Base-by-base conservation (phyloP, 805 yeast species). In the Candida michaelii region DNA sequence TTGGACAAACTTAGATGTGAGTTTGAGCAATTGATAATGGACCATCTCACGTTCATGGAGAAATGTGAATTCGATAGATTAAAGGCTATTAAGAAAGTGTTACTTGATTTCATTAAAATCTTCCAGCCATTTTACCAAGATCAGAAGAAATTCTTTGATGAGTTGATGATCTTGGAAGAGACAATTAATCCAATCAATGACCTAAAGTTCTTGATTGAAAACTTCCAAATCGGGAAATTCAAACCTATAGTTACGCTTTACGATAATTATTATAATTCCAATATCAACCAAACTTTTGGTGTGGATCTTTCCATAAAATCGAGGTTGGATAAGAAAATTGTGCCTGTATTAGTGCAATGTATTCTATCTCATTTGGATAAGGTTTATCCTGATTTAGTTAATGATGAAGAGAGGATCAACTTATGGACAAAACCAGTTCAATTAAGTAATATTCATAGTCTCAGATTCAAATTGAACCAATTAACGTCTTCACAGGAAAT, bases 1-100 rank as follows among this genome's bases (percentile, higher is more conserved):
- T 68, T 86, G 49, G 96, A 88, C 55, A 69, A 71, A 33, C 60
- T 77, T 11, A 73, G 95, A 45, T 84, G 93, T 59, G 80, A 79
- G 36, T 71, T 86, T 36, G 96, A 89, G 60, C 91, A 85, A 54
- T 58, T 76, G 25, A 71, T 84, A 43, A 75, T 83, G 59, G 90
- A 83, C 51, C 90, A 85, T 55, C 66, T 83, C 39, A 63, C 81
- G 16, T 86, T 83, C 58, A 80, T 88, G 86, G 91, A 87, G 58
- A 77, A 82, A 53, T 87, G 93, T 65, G 96, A 88, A 63, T 60
- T 77, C 27, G 95, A 88, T 62, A 74, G 96, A 49, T 68, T 85
- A 45, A 73, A 75, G 49, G 93, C 93, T 0, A 66, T 88, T 47
- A 86, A 87, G 59, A 83, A 85, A 46, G 90, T 82, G 1, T 76